A percentile compares a stretch with the other conserved stretches of the same genome.
These are phyloP conservation scores for Phytophthora sp. DNA, from an alignment of 352 stramenopile genomes.

Conservation along the genomic window DNA sequence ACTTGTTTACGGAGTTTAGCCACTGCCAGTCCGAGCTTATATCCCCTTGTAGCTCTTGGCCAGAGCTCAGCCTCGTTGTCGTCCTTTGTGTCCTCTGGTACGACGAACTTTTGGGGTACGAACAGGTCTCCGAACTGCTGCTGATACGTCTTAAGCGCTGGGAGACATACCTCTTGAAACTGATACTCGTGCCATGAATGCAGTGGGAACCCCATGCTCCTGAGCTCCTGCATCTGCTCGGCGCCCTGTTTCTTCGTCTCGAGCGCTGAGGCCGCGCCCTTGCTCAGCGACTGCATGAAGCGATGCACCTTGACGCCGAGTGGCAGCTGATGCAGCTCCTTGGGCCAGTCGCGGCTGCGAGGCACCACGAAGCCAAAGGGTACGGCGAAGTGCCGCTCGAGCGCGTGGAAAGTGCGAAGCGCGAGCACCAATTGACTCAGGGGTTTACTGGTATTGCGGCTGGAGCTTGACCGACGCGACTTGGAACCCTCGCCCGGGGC, in stretches of 20 bases:
- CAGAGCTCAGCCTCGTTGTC: conserved; percentile 39
- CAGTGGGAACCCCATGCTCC: conserved; percentile 64
- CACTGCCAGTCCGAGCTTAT: conserved; percentile 88
- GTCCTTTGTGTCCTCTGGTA: conserved; percentile 61
- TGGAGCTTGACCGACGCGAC: not conserved
- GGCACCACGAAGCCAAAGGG: conserved; percentile 47
- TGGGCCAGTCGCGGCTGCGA: conserved; percentile 38
- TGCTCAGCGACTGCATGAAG: conserved; percentile 47
- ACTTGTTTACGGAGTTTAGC: conserved; percentile 85
- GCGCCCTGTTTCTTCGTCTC: conserved; percentile 34
- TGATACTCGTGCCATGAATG: conserved; percentile 65
- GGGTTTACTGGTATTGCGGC: not conserved
- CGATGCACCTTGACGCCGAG: conserved; percentile 67
- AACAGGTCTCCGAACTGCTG: conserved; percentile 85
- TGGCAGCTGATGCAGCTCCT: conserved; percentile 53
- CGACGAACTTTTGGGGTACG: conserved; percentile 93
- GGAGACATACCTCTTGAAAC: conserved; percentile 64
- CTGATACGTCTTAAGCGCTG: conserved; percentile 85
- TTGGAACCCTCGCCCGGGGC: not conserved
- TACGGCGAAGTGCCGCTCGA: conserved; percentile 74
- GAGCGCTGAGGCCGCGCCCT: conserved; percentile 26
- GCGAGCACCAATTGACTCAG: conserved; percentile 49
- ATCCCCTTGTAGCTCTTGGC: conserved; percentile 82
- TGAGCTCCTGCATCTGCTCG: conserved; percentile 47
- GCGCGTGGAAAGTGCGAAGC: conserved; percentile 57